phyloP scores from a whole-genome alignment of 768 basidiomycete genomes.

The Amanita rimosa region DNA sequence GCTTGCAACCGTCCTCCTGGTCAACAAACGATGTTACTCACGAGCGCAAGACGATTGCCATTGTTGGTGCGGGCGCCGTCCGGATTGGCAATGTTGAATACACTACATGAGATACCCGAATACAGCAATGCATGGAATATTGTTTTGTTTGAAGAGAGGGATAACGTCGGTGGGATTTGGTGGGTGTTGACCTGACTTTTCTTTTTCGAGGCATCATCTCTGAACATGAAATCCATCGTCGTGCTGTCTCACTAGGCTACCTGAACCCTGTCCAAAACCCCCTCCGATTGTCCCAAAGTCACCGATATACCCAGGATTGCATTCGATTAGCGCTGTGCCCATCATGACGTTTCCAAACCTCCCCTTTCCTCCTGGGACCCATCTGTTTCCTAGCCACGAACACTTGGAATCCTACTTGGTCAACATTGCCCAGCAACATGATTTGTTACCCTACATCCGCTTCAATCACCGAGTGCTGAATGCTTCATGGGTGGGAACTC shows the following conservation, averaged over 20 bases:
- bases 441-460: not conserved
- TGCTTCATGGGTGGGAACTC: not conserved
- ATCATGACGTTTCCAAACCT: slow-evolving; percentile 48
- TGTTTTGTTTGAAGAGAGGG: slow-evolving; percentile 42
- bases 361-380: slow-evolving; percentile 37
- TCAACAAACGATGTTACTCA: slow-evolving; percentile 2
- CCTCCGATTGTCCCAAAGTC: slow-evolving; percentile 43
- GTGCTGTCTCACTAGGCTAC: no score
- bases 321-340: slow-evolving; percentile 44
- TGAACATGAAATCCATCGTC: no score
- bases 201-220: not conserved
- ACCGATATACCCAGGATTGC: slow-evolving; percentile 43
- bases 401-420: slow-evolving; percentile 34
- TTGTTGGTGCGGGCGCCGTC: slow-evolving; percentile 49
- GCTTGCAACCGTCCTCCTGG: not conserved
- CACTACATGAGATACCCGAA: slow-evolving; percentile 33
- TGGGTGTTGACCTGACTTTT: slow-evolving; percentile 11
- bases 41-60: slow-evolving; percentile 34
- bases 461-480: not conserved
- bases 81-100: slow-evolving; percentile 41
- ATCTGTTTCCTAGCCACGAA: slow-evolving; percentile 38
- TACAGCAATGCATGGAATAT: slow-evolving; percentile 33
- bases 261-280: slow-evolving; percentile 15
- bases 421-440: not conserved
- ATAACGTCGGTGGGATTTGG: slow-evolving; percentile 49